Percentiles rank a stretch among this genome's conserved stretches.
Evolutionary conservation across 805 yeast genomes (phyloP).

Genomic region (Helenozyma baotianmanensis): DNA sequence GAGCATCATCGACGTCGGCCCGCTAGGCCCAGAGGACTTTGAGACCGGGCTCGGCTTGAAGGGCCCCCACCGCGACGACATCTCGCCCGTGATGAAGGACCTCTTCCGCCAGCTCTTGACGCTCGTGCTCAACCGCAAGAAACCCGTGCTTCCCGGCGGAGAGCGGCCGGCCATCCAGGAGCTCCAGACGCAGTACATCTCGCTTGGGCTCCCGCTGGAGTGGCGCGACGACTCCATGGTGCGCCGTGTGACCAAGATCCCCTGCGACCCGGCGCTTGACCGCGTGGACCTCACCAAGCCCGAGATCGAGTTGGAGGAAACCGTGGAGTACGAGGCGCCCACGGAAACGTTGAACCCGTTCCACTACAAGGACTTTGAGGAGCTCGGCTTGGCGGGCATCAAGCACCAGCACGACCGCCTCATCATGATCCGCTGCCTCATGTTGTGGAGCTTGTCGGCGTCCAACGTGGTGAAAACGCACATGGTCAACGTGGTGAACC

Average conservation of each 20-base stretch:
- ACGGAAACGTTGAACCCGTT: constrained; percentile 19
- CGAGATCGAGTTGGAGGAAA: constrained; percentile 13
- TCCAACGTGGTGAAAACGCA: constrained; percentile 26
- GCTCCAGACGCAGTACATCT: constrained; percentile 22
- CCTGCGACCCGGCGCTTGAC: constrained; percentile 7
- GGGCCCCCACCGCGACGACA: constrained; percentile 6
- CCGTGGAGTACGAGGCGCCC: constrained; percentile 12
- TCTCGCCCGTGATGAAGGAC: constrained; percentile 29
- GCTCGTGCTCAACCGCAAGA: constrained; percentile 34
- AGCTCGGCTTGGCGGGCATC: constrained; percentile 29
- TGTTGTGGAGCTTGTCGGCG: constrained; percentile 32
- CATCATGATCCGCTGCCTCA: constrained; percentile 31
- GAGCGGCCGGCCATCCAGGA: constrained; percentile 30
- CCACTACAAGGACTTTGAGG: constrained; percentile 24
- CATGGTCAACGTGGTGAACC: constrained; percentile 20
- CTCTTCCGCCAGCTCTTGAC: constrained; percentile 30
- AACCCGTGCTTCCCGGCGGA: constrained; percentile 20
- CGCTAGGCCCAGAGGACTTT: constrained; percentile 35
- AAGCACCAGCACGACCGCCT: constrained; percentile 29
- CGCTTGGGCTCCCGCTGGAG: constrained; percentile 35
- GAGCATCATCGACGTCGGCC: constrained; percentile 18
- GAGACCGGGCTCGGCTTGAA: constrained; percentile 31
- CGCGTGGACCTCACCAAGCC: constrained; percentile 24
- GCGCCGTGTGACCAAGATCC: constrained; percentile 3
- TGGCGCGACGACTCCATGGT: constrained; percentile 27